Base-by-base conservation (phyloP, 1,284 basidiomycete genomes). In the Ceratobasidium sp. region DNA sequence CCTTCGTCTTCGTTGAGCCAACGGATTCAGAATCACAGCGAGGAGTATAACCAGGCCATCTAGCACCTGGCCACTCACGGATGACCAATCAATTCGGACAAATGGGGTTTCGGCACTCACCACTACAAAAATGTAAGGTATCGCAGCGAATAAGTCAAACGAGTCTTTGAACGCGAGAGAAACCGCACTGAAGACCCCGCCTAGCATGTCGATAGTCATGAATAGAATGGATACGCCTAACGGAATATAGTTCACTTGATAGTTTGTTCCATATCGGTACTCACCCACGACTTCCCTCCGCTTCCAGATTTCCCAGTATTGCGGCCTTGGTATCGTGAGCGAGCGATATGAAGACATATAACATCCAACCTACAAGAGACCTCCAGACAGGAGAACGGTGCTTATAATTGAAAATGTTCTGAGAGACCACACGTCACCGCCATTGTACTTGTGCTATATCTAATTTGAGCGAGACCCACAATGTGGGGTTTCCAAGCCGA, bases 171-270 rank as follows among this genome's bases (percentile, higher is more conserved):
- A 92, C 20, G 83, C 84, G 38, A 93, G 82, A 29, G 89, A 91
- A 10, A 91, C 78, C 72, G 86, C 82, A 53, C 83, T 86, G 77
- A 92, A 92, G 12, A 93, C 77, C 4, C 88, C 91, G 34, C 91
- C 91, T 13, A 86, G 75, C 55, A 87, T 84, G 76, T 94, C 92
- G 58, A 93, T 82, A 0, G 79, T 73, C 80, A 93, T 88, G 78
- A 93, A 93, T 2, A 81, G 52, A 52, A 90, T 78, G 0, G 87
- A 90, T 70, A 94, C 87, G 5, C 71, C 71, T 71, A 27, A 25
- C 7, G 17, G 32, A 27, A 40, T 40, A 17, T 22, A 29, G 27
- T 22, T 25, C 43, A 60, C 25, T 43, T 29, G 7, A 60, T 22
- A 50, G 49, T 20, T 12, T 20, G 12, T 62, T 12, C 31, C 15